Evolutionary conservation across 2,329 filamentous ascomycete species (phyloP), one percentile per base, ranked within the genome.

Genomic region (Aspergillus ustus): DNA sequence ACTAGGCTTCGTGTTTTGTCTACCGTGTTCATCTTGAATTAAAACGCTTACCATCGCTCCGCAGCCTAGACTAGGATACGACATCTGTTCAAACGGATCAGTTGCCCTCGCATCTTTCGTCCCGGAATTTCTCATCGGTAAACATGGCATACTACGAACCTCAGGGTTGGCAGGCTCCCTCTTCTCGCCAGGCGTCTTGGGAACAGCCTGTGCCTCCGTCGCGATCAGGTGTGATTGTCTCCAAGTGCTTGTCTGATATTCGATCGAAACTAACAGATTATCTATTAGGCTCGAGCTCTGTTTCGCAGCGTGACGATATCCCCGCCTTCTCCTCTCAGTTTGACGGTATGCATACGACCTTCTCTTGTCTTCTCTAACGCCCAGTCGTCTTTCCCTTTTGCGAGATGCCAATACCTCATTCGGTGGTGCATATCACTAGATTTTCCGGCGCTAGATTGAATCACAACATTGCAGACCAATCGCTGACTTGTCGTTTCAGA

Each of bases 281-380:
- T 55, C 31, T 22, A 53, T 55, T 17, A 92, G 91, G 90, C 79
- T 87, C 91, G 65, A 92, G 85, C 78, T 93, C 90, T 61, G 89
- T 90, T 54, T 87, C 87, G 67, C 86, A 88, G 58, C 87, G 88
- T 70, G 91, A 94, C 68, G 92, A 96, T 63, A 84, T 86, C 61
- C 82, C 84, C 73, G 92, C 93, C 62, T 97, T 96, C 77, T 88
- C 87, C 69, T 89, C 91, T 75, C 93, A 97, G 80, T 90, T 96
- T 78, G 93, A 96, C 82, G 91, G 91, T 95, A 89, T 77, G 90
- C 61, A 53, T 25, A n/a, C 54, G 20, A 31, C 43, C 25, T 37
- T 13, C 31, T 29, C 52, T 34, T 59, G 13, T 28, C n/a, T 58
- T 53, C 15, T 28, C 20, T 13, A 40, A n/a, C 46, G 50, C 29